phyloP scores from a whole-genome alignment of 805 yeast genomes.

The Wickerhamiella hasegawae region DNA sequence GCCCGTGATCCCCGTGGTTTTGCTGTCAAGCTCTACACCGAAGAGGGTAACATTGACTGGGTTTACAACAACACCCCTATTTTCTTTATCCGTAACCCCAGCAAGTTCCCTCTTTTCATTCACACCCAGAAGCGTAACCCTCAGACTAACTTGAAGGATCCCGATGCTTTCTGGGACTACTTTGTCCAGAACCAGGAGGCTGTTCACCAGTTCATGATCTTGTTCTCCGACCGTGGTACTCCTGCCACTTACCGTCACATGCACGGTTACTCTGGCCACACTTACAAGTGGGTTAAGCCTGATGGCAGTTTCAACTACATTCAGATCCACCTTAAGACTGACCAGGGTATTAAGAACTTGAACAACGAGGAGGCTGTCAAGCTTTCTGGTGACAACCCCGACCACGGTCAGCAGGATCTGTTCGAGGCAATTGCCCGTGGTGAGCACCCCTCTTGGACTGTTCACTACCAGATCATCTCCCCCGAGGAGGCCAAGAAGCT shows the following conservation, averaged over 20 bases:
- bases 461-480: conserved; percentile 44
- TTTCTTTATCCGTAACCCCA: conserved; percentile 47
- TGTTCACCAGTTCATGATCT: conserved; percentile 38
- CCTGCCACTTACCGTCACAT: conserved; percentile 38
- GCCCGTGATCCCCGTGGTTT: conserved; percentile 61
- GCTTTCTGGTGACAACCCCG: conserved; percentile 35
- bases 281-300: conserved; percentile 39
- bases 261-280: conserved; percentile 53
- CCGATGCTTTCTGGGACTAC: conserved; percentile 43
- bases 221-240: conserved; percentile 47
- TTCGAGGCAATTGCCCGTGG: conserved; percentile 33
- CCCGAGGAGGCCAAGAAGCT: conserved; percentile 38
- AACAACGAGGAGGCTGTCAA: conserved; percentile 31
- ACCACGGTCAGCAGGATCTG: conserved; percentile 30
- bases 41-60: conserved; percentile 56
- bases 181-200: conserved; percentile 38
- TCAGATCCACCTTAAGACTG: conserved; percentile 37
- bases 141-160: conserved; percentile 40
- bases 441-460: conserved; percentile 35
- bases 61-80: conserved; percentile 60
- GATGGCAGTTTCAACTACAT: conserved; percentile 37
- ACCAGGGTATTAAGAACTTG: conserved; percentile 34
- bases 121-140: conserved; percentile 62
- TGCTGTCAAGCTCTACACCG: conserved; percentile 48
- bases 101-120: conserved; percentile 47